A percentile compares a stretch with the other conserved stretches of the same genome.
Conservation (phyloP, 768 basidiomycete genomes). For the Tylopilus vinaceipallidus region DNA sequence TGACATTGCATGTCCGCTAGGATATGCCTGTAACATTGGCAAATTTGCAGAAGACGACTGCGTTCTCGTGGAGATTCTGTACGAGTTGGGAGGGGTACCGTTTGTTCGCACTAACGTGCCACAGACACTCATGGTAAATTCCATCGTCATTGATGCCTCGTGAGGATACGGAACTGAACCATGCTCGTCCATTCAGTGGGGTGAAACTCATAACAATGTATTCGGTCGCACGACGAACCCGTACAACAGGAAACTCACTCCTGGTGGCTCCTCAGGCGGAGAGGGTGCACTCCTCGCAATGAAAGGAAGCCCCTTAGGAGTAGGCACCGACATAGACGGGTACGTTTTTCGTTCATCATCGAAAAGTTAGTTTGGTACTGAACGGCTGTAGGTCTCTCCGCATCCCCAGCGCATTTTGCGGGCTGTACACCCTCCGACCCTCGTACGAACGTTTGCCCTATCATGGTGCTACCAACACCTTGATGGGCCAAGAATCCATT, state of each 20-base stretch:
- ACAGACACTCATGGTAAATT: conserved; percentile 68
- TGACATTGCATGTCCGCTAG: conserved; percentile 34
- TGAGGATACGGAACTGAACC: neutral
- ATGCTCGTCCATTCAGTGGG: conserved; percentile 47
- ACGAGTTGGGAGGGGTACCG: conserved; percentile 64
- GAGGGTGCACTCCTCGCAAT: conserved; percentile 73
- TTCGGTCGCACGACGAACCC: conserved; percentile 83
- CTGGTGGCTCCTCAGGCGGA: conserved; percentile 85
- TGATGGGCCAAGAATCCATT: conserved; percentile 72
- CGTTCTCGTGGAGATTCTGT: conserved; percentile 63
- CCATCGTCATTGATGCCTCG: neutral
- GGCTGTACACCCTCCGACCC: conserved; percentile 72
- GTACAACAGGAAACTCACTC: conserved; percentile 64
- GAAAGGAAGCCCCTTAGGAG: conserved; percentile 51
- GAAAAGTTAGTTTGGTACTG: neutral
- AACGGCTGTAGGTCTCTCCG: conserved; percentile 56
- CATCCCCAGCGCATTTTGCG: conserved; percentile 68
- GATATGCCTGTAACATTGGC: conserved; percentile 53
- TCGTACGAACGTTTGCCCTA: conserved; percentile 74
- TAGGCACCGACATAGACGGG: conserved; percentile 85
- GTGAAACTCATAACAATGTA: conserved; percentile 76
- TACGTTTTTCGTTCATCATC: conserved; percentile 24
- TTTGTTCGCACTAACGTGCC: conserved; percentile 77
- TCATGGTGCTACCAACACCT: conserved; percentile 58
- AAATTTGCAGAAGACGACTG: conserved; percentile 57